Percentiles rank a stretch among this genome's conserved stretches.
These are phyloP conservation scores for Dictyophora rubrovolvata DNA, from an alignment of 768 basidiomycete species.

Conservation along the genomic window DNA sequence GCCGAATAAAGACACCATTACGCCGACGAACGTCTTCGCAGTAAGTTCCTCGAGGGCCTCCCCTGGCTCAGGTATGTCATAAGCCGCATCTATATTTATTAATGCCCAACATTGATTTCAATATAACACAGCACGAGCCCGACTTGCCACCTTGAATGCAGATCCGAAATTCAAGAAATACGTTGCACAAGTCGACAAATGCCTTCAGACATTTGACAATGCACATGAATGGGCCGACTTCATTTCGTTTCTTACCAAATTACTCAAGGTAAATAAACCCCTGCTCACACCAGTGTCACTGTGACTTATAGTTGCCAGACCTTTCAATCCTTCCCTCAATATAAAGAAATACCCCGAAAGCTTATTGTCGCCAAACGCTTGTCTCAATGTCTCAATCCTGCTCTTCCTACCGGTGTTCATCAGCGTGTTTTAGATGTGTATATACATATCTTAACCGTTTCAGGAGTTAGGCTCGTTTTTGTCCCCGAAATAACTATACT, in stretches of 20 bases:
- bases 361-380: slow-evolving; percentile 90
- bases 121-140: background rate
- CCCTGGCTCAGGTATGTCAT: background rate
- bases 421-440: slow-evolving; percentile 96
- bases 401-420: slow-evolving; percentile 91
- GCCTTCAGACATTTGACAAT: slow-evolving; percentile 85
- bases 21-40: background rate
- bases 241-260: slow-evolving; percentile 89
- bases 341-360: slow-evolving; percentile 93
- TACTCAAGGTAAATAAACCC: slow-evolving; percentile 61
- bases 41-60: background rate
- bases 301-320: slow-evolving; percentile 41
- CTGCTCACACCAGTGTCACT: background rate
- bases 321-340: slow-evolving; percentile 86
- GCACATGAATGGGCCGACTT: slow-evolving; percentile 99
- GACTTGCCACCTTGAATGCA: slow-evolving; percentile 19
- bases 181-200: slow-evolving; percentile 83
- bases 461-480: slow-evolving; percentile 54
- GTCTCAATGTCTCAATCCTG: slow-evolving; percentile 96
- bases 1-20: background rate
- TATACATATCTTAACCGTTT: slow-evolving; percentile 77
- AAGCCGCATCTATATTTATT: background rate
- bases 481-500: background rate
- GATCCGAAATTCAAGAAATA: slow-evolving; percentile 97
- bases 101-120: background rate